Conservation (phyloP, 23 red algal species). For the Agarophyton chilense region DNA sequence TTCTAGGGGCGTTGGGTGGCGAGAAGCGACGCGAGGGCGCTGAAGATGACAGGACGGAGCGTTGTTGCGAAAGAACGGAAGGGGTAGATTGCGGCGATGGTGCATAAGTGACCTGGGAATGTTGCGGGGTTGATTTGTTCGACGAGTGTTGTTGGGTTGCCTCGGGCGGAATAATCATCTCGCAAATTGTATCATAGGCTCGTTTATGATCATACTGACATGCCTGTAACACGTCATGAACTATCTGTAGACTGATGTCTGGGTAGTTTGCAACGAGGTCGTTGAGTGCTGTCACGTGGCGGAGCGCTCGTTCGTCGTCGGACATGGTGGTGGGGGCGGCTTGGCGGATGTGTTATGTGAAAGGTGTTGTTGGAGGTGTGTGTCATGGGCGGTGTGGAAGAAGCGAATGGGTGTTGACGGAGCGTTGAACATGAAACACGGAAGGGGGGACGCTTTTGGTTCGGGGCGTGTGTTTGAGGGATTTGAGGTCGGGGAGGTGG, state of each 20-base stretch:
- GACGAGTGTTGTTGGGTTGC: not conserved
- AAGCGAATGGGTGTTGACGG: not conserved
- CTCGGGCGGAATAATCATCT: constrained; percentile 56
- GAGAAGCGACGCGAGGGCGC: no score
- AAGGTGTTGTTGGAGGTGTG: not conserved
- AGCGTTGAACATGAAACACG: no score
- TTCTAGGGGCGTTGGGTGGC: not conserved
- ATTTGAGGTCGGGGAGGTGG: no score
- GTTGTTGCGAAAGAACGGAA: not conserved
- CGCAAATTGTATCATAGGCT: constrained; percentile 43
- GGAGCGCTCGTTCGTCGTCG: not conserved
- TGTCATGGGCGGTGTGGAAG: not conserved
- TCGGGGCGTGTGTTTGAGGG: no score
- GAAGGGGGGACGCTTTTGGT: no score
- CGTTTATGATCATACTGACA: constrained; percentile 14
- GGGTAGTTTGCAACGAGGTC: constrained; percentile 30
- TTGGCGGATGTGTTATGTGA: not conserved
- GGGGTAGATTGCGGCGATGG: not conserved
- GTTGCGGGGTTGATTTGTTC: not conserved
- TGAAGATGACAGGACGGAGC: no score
- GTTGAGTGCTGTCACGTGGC: constrained; percentile 6
- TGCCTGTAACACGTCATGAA: constrained; percentile 23
- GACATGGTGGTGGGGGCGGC: constrained; percentile 15
- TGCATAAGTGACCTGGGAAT: not conserved
- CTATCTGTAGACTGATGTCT: constrained; percentile 1